phyloP scores from a whole-genome alignment of 768 basidiomycete species.

The Hypholoma sublateritium region DNA sequence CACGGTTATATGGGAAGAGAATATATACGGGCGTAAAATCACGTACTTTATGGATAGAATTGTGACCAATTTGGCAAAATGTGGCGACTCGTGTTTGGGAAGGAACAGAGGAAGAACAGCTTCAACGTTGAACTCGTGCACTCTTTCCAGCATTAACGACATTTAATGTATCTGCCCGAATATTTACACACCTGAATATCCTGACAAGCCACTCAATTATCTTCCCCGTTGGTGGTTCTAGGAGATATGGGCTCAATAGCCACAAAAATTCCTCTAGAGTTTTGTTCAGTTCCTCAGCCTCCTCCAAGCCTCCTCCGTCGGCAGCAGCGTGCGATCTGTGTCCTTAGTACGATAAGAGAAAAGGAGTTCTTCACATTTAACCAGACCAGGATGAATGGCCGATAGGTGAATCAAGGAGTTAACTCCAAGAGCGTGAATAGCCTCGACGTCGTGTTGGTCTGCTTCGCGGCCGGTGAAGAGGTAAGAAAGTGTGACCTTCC shows the following conservation, averaged over 20 bases:
- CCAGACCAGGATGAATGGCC: slow-evolving; percentile 56
- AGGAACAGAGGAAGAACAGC: slow-evolving; percentile 78
- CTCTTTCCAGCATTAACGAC: slow-evolving; percentile 43
- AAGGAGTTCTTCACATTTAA: slow-evolving; percentile 62
- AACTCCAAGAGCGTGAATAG: slow-evolving; percentile 76
- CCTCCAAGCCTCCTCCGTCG: too few species aligned
- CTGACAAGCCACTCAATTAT: slow-evolving; percentile 94
- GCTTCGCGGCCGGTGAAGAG: slow-evolving; percentile 84
- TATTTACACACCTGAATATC: slow-evolving; percentile 77
- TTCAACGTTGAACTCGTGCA: slow-evolving; percentile 91
- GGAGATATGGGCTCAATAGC: slow-evolving; percentile 76
- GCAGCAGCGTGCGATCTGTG: slow-evolving; percentile 77
- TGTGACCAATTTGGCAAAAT: slow-evolving; percentile 90
- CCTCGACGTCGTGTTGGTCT: slow-evolving; percentile 83
- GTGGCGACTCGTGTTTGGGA: slow-evolving; percentile 92
- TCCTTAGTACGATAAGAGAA: slow-evolving; percentile 80
- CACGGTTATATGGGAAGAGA: not conserved
- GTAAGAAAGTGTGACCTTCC: slow-evolving; percentile 75
- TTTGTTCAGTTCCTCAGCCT: slow-evolving; percentile 61
- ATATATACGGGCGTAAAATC: not conserved
- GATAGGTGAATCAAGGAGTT: slow-evolving; percentile 78
- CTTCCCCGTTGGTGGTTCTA: slow-evolving; percentile 79
- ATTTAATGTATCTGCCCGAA: not conserved
- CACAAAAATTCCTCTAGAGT: slow-evolving; percentile 62
- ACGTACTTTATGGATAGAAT: slow-evolving; percentile 78